A percentile compares a stretch with the other conserved stretches of the same genome.
phyloP scores from a whole-genome alignment of 768 basidiomycete species.

The Neoboletus magnificus region DNA sequence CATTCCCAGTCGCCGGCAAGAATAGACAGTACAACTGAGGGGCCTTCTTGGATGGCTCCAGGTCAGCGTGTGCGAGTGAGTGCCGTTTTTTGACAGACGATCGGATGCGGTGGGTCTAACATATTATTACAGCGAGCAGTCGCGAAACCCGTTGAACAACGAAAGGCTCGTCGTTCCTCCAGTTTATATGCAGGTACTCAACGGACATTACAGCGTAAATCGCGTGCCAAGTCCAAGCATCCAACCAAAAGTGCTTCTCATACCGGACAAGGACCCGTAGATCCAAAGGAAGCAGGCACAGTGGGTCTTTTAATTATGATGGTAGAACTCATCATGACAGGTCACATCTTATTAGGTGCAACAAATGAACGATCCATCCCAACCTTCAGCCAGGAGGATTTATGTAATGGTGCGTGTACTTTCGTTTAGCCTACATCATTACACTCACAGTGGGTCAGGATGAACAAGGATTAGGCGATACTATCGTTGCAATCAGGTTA shows the following conservation, averaged over 20 bases:
- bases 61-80: background rate
- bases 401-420: background rate
- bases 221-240: background rate
- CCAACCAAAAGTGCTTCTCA: background rate
- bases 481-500: background rate
- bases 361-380: background rate
- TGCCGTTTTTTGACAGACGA: background rate
- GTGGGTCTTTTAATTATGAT: background rate
- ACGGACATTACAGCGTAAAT: background rate
- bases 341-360: background rate
- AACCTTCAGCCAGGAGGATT: background rate
- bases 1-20: background rate
- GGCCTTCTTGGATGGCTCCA: background rate
- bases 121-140: background rate
- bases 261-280: background rate
- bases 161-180: background rate
- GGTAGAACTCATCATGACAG: no score
- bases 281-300: no score
- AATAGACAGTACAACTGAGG: background rate
- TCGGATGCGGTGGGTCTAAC: no score
- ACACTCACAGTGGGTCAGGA: background rate
- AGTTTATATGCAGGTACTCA: background rate
- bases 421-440: background rate
- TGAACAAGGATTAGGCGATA: background rate
- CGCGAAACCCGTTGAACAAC: background rate